These are phyloP conservation scores for Dentiscutata heterogama DNA, from an alignment of 371 early-diverging fungal genomes.

Conservation along the genomic window DNA sequence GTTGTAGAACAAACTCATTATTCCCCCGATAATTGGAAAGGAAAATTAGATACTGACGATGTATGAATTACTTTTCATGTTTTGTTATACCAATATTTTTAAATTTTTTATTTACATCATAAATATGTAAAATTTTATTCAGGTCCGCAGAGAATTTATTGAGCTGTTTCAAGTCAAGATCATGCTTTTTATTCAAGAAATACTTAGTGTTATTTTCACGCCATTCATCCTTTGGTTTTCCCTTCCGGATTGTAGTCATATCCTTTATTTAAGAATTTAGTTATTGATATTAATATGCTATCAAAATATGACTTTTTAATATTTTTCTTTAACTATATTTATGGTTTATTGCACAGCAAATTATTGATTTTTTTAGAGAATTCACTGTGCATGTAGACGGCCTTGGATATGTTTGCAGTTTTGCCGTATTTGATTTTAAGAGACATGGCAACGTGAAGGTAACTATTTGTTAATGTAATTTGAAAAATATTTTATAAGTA, in stretches of 20 bases:
- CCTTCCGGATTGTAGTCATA: conserved; percentile 80
- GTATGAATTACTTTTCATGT: conserved; percentile 51
- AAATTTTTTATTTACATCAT: background rate
- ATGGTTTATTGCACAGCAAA: conserved; percentile 49
- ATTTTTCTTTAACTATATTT: conserved; percentile 32
- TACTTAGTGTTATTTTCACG: conserved; percentile 83
- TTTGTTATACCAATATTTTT: background rate
- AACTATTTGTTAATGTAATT: conserved; percentile 12
- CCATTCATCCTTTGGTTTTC: conserved; percentile 89
- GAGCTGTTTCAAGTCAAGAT: conserved; percentile 84
- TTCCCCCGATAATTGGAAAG: conserved; percentile 89
- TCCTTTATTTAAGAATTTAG: conserved; percentile 26
- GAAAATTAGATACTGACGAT: conserved; percentile 84
- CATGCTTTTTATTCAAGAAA: conserved; percentile 82
- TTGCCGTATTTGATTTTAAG: conserved; percentile 93
- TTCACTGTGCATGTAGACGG: conserved; percentile 92
- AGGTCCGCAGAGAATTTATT: conserved; percentile 87
- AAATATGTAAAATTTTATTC: background rate
- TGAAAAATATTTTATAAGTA: background rate
- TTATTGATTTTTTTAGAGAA: conserved; percentile 94
- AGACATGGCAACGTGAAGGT: conserved; percentile 85
- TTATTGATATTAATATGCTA: background rate
- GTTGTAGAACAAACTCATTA: conserved; percentile 93
- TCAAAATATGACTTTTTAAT: background rate
- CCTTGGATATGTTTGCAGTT: conserved; percentile 95